Evolutionary conservation across 2,329 filamentous ascomycete genomes (phyloP).

Genomic region (Colletotrichum costaricense): DNA sequence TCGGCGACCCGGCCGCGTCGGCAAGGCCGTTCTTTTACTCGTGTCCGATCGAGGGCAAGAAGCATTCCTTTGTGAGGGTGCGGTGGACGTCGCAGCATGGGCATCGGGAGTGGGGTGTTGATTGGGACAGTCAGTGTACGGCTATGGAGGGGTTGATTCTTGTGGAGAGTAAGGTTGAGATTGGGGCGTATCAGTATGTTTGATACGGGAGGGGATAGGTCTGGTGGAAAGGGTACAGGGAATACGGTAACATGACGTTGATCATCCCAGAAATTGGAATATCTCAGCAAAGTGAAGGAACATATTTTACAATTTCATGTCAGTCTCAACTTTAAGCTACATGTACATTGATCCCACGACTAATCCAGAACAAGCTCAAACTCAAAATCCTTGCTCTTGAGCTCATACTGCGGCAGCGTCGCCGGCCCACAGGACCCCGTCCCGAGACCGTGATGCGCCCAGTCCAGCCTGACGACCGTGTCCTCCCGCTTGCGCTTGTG

Average conservation of each 20-base stretch:
- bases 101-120: background rate
- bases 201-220: constrained; percentile 4
- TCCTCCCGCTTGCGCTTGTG: constrained; percentile 58
- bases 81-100: background rate
- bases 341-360: background rate
- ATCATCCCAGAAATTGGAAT: background rate
- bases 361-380: constrained; percentile 58
- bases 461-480: constrained; percentile 69
- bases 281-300: background rate
- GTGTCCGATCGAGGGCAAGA: background rate
- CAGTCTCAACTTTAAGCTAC: background rate
- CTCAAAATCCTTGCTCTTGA: constrained; percentile 54
- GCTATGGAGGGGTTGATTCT: constrained; percentile 47
- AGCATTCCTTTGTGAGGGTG: background rate
- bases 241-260: too few species aligned
- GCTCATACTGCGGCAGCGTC: constrained; percentile 60
- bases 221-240: too few species aligned
- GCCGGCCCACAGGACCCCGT: constrained; percentile 72
- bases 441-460: constrained; percentile 71
- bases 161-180: constrained; percentile 37
- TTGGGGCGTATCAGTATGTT: constrained; percentile 53
- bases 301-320: constrained; percentile 1
- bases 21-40: constrained; percentile 17
- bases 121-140: constrained; percentile 42
- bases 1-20: constrained; percentile 27